Percentiles rank a stretch among this genome's conserved stretches.
These are phyloP conservation scores for Xerocomellus amylosporus DNA, from an alignment of 768 basidiomycete species.

Conservation along the genomic window DNA sequence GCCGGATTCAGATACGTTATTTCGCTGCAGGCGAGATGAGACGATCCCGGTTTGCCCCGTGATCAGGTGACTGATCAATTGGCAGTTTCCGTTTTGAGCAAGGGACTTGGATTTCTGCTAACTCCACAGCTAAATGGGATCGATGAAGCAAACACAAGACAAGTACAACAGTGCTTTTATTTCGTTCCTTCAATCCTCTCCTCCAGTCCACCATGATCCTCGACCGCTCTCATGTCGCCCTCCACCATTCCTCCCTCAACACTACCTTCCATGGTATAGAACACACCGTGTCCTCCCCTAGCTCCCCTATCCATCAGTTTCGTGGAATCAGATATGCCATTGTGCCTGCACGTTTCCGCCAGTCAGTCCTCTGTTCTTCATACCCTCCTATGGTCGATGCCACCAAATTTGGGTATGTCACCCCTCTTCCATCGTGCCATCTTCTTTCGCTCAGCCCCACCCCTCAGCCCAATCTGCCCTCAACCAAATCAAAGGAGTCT, in stretches of 20 bases:
- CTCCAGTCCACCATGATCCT: constrained; percentile 26
- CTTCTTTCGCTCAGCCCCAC: constrained; percentile 2
- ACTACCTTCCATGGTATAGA: constrained; percentile 67
- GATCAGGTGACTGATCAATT: constrained; percentile 25
- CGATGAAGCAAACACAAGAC: constrained; percentile 22
- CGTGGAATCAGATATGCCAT: constrained; percentile 76
- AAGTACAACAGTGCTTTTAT: constrained; percentile 11
- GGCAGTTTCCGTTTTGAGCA: constrained; percentile 24
- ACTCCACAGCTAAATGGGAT: constrained; percentile 17
- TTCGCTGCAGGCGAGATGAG: neutral
- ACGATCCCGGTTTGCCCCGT: constrained; percentile 14
- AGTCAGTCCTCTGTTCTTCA: constrained; percentile 57
- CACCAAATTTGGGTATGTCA: constrained; percentile 59
- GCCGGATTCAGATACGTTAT: constrained; percentile 15
- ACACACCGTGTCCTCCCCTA: constrained; percentile 56
- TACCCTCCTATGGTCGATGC: constrained; percentile 62
- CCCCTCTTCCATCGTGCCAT: constrained; percentile 6
- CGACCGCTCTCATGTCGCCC: constrained; percentile 25
- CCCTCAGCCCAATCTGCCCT: constrained; percentile 68
- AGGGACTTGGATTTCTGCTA: constrained; percentile 21
- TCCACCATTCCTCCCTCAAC: constrained; percentile 54
- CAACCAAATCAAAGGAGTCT: constrained; percentile 48
- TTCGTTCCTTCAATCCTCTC: neutral
- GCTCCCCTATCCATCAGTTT: constrained; percentile 62
- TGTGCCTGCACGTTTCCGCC: constrained; percentile 72